Percentiles rank a stretch among this genome's conserved stretches.
Evolutionary conservation across 2,329 filamentous ascomycete species (phyloP).

Genomic region (Corniculantispora saksenae): DNA sequence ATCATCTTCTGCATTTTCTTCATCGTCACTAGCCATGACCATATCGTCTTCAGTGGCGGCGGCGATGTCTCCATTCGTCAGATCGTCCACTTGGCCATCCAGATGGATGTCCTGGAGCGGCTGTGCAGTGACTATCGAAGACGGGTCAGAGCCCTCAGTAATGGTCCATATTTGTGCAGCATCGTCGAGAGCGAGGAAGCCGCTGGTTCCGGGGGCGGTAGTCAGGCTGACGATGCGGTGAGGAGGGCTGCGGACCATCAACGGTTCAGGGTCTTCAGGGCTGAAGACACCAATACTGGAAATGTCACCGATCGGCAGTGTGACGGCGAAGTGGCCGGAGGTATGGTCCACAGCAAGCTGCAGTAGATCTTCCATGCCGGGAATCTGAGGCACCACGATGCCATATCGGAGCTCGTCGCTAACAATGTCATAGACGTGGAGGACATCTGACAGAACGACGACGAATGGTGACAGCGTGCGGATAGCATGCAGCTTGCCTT

Average conservation of each 20-base stretch:
- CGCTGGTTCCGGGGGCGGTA: conserved; percentile 62
- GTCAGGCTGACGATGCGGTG: conserved; percentile 67
- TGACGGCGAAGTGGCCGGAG: conserved; percentile 67
- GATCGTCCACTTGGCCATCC: conserved; percentile 33
- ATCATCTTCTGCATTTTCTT: conserved; percentile 37
- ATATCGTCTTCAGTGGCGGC: conserved; percentile 38
- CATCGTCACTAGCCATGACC: conserved; percentile 45
- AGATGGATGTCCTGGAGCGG: conserved; percentile 57
- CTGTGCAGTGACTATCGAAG: conserved; percentile 53
- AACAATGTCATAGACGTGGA: conserved; percentile 84
- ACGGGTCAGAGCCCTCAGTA: conserved; percentile 59
- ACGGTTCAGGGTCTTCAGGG: conserved; percentile 57
- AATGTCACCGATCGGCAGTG: conserved; percentile 48
- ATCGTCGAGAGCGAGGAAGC: conserved; percentile 77
- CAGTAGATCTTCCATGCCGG: conserved; percentile 47
- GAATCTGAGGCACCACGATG: conserved; percentile 52
- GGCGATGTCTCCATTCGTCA: conserved; percentile 30
- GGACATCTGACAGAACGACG: conserved; percentile 70
- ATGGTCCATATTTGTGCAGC: conserved; percentile 69
- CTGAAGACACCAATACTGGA: conserved; percentile 68
- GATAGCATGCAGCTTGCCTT: conserved; percentile 65
- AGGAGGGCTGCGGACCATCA: conserved; percentile 58
- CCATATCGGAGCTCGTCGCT: conserved; percentile 72
- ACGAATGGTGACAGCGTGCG: conserved; percentile 73
- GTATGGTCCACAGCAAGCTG: conserved; percentile 71